phyloP scores from a whole-genome alignment of 306 rosid genomes.

The Echinosophora koreensis region DNA sequence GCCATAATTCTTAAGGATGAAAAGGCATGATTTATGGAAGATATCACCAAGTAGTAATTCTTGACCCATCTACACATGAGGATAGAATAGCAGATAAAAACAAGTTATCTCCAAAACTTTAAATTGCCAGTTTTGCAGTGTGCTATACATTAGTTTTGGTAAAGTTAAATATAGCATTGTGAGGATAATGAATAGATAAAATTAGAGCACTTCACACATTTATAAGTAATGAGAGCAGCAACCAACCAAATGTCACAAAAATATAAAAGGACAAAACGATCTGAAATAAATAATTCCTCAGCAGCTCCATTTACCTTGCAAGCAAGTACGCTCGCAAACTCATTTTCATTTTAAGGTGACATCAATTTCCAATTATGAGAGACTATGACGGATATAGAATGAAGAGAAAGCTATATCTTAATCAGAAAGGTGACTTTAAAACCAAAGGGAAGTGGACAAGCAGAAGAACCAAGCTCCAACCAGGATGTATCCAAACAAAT shows the following conservation, averaged over 20 bases:
- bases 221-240: background rate
- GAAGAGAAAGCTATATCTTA: constrained; percentile 34
- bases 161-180: background rate
- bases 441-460: constrained; percentile 27
- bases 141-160: background rate
- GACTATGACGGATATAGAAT: background rate
- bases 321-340: constrained; percentile 2
- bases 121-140: constrained; percentile 12
- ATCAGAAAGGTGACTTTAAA: constrained; percentile 31
- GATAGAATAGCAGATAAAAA: constrained; percentile 2
- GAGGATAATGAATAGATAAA: constrained; percentile 14
- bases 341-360: constrained; percentile 5
- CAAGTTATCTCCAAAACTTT: background rate
- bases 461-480: constrained; percentile 5
- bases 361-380: constrained; percentile 7
- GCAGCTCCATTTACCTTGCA: constrained; percentile 7
- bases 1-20: constrained; percentile 11
- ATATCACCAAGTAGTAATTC: background rate
- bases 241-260: constrained; percentile 16
- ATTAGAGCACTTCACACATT: background rate
- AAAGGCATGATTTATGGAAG: constrained; percentile 1
- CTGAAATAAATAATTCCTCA: constrained; percentile 1
- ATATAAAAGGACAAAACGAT: background rate
- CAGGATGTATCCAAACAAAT: constrained; percentile 1
- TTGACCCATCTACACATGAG: constrained; percentile 20